Percentiles rank a stretch among this genome's conserved stretches.
Evolutionary conservation across 306 rosid genomes (phyloP).

Genomic region (Ochetophila trinervis): DNA sequence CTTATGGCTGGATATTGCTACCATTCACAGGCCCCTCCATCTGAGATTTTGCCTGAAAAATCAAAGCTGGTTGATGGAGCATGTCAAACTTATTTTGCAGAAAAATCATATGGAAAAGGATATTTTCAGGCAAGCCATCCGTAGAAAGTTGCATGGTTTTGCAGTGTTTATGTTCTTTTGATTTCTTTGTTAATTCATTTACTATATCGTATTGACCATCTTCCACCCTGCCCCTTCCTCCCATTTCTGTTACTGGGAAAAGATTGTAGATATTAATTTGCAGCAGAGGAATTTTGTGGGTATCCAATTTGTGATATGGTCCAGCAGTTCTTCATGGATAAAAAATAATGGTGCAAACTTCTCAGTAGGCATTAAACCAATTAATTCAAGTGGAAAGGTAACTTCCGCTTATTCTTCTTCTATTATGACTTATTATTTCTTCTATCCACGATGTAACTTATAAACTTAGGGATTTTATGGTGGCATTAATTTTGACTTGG

Average conservation of each 20-base stretch:
- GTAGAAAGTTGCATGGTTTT: conserved; percentile 1
- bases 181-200: too few relatives aligned
- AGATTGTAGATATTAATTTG: conserved; percentile 29
- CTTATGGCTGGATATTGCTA: conserved; percentile 11
- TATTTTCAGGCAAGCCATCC: conserved; percentile 31
- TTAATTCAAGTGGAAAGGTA: conserved; percentile 25
- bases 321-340: conserved; percentile 29
- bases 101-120: conserved; percentile 18
- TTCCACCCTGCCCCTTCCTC: too few relatives aligned
- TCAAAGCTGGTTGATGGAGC: conserved; percentile 40
- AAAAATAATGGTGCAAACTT: conserved; percentile 38
- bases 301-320: conserved; percentile 39
- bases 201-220: too few relatives aligned
- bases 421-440: neutral
- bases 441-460: neutral
- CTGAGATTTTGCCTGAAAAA: conserved; percentile 27
- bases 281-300: conserved; percentile 30
- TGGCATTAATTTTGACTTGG: neutral
- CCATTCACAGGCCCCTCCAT: conserved; percentile 28
- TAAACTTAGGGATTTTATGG: neutral
- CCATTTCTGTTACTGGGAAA: too few relatives aligned
- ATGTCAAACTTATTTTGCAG: conserved; percentile 33
- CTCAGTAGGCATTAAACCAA: conserved; percentile 20
- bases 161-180: too few relatives aligned
- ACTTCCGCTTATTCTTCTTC: neutral